Evolutionary conservation across 345 rosid species (phyloP).

Genomic region (Bruguiera sexangula): DNA sequence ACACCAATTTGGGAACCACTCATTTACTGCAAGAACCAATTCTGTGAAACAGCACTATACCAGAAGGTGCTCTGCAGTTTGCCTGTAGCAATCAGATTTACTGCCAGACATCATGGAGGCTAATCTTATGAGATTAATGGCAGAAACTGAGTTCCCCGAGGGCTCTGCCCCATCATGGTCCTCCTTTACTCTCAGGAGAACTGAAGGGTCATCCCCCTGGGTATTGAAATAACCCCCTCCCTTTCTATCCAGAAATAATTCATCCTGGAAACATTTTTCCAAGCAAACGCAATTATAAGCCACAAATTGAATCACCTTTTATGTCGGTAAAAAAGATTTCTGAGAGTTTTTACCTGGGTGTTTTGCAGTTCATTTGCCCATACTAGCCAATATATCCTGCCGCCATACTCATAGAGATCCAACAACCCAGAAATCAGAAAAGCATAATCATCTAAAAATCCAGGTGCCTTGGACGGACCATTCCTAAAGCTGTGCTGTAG

Average conservation of each 20-base stretch:
- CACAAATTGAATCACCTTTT: neutral
- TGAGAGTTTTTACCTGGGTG: conserved; percentile 51
- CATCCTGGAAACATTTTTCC: conserved; percentile 49
- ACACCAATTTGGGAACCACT: neutral
- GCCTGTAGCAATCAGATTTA: conserved; percentile 51
- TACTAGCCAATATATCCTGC: conserved; percentile 55
- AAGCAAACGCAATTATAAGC: neutral
- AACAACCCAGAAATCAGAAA: conserved; percentile 79
- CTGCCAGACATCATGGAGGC: conserved; percentile 59
- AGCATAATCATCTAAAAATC: conserved; percentile 48
- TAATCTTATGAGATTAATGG: conserved; percentile 75
- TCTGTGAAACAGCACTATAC: conserved; percentile 26
- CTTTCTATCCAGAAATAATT: conserved; percentile 77
- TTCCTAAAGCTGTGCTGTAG: conserved; percentile 14
- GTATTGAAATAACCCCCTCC: conserved; percentile 95
- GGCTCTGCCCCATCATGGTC: conserved; percentile 92
- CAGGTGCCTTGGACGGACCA: conserved; percentile 94
- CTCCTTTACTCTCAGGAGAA: conserved; percentile 91
- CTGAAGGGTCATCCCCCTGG: conserved; percentile 80
- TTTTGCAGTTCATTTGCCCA: conserved; percentile 86
- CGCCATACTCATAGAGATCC: conserved; percentile 75
- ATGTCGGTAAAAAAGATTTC: neutral
- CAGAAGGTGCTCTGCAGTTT: conserved; percentile 73
- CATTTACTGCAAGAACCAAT: neutral
- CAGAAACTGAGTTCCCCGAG: conserved; percentile 89